Evolutionary conservation across 2,329 filamentous ascomycete species (phyloP).

Genomic region (Eutypella sp.): DNA sequence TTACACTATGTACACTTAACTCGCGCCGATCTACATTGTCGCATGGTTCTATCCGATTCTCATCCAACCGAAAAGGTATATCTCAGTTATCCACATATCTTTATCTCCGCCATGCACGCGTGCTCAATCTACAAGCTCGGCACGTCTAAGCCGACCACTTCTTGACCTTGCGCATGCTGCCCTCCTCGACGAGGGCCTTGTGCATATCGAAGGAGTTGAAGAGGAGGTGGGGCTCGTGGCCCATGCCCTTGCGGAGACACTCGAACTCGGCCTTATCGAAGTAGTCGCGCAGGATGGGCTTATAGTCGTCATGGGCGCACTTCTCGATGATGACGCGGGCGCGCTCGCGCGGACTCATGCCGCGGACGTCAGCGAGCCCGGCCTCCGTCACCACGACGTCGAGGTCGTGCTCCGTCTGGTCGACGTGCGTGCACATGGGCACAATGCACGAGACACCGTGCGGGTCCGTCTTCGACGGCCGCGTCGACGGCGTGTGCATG

Average conservation of each 20-base stretch:
- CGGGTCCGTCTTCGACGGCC: conserved; percentile 77
- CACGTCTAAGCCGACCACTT: too few species aligned
- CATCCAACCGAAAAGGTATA: too few species aligned
- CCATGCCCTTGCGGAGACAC: conserved; percentile 80
- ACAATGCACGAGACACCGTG: conserved; percentile 81
- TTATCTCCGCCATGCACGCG: too few species aligned
- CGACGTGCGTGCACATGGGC: conserved; percentile 89
- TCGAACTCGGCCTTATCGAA: conserved; percentile 82
- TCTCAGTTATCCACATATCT: too few species aligned
- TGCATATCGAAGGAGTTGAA: conserved; percentile 90
- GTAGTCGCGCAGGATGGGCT: conserved; percentile 76
- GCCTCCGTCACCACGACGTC: conserved; percentile 76
- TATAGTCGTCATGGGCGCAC: conserved; percentile 81
- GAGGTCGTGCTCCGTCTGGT: conserved; percentile 90
- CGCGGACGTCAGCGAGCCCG: conserved; percentile 80
- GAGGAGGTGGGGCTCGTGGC: conserved; percentile 82
- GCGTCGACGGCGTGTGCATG: conserved; percentile 85
- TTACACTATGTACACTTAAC: too few species aligned
- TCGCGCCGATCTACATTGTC: too few species aligned
- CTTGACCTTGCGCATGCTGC: conserved; percentile 78
- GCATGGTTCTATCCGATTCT: too few species aligned
- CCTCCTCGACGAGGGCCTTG: conserved; percentile 73
- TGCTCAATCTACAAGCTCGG: too few species aligned
- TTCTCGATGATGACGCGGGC: conserved; percentile 82
- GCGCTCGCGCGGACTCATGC: conserved; percentile 72